Evolutionary conservation across 306 rosid genomes (phyloP), one percentile per base, ranked within the genome.

Genomic region (Fragaria vesca): DNA sequence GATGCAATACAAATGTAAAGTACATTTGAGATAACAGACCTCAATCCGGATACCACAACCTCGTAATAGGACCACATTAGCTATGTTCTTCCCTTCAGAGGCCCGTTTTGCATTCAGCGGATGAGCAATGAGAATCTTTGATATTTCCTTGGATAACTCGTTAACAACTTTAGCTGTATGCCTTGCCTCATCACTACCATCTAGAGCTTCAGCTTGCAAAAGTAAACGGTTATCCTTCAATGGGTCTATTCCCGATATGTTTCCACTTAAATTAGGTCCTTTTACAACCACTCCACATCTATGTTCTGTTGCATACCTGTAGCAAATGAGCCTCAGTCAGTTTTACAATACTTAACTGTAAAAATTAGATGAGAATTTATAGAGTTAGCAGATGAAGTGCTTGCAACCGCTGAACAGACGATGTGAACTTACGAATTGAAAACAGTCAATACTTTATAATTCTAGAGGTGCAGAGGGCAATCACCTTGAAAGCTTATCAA

Each of bases 261-360:
- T 95, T 80, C 99, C 97, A 65, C 97, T 93, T 81, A 95, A 79
- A 66, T 73, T 88, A 76, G 97, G 97, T 80, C 99, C 96, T 86
- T 93, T 93, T 38, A 91, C 97, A 47, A 93, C 99, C 82, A 93
- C 97, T 63, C 97, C 99, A 86, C 97, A 93, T 86, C 99, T 92
- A 86, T 95, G 97, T 80, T 93, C 99, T 34, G 97, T 95, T 71
- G 99, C 99, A 87, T 95, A 95, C 88, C 97, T 94, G 73, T 51
- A 75, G 47, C 62, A 83, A 69, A 84, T 38, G 21, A 32, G 45
- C 45, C 10, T 42, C 45, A 9, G 47, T 8, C 47, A 43, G 47
- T 8, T 43, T 9, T 8, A 43, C 47, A 8, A 43, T 1, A 42
- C 10, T 42, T 8, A 43, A 9, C 12, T 43, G 12, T 43, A 10